Conservation (phyloP, 129 eudicot genomes). For the Artemisia annua region DNA sequence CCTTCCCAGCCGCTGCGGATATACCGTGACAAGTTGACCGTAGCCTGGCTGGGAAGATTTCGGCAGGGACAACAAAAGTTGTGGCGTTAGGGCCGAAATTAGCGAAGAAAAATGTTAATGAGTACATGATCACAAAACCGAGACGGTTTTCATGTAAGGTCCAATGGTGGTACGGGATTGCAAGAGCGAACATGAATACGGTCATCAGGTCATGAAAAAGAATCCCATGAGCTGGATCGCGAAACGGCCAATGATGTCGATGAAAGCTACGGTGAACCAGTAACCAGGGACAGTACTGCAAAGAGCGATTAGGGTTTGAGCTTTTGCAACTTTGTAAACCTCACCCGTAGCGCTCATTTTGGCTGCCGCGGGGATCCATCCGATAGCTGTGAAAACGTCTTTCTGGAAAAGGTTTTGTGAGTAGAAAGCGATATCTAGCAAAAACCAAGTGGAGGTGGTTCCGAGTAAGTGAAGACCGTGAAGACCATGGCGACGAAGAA, state of each 20-base stretch:
- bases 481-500: conserved; percentile 50
- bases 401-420: conserved; percentile 66
- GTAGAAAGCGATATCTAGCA: not conserved
- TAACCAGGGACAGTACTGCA: conserved; percentile 66
- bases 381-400: conserved; percentile 44
- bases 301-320: conserved; percentile 67
- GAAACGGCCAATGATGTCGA: conserved; percentile 60
- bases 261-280: conserved; percentile 66
- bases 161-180: conserved; percentile 73
- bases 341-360: conserved; percentile 54
- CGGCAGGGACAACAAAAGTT: conserved; percentile 75
- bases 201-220: conserved; percentile 83
- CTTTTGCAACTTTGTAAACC: conserved; percentile 48
- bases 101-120: conserved; percentile 61
- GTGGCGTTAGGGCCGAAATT: conserved; percentile 82
- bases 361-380: conserved; percentile 56
- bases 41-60: conserved; percentile 72
- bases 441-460: conserved; percentile 23
- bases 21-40: conserved; percentile 81
- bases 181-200: conserved; percentile 70
- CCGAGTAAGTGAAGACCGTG: conserved; percentile 64
- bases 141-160: conserved; percentile 31
- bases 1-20: conserved; percentile 78
- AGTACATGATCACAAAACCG: conserved; percentile 62
- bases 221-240: conserved; percentile 68